These are phyloP conservation scores for Leishmania major DNA, from an alignment of 208 protist species.

Conservation along the genomic window DNA sequence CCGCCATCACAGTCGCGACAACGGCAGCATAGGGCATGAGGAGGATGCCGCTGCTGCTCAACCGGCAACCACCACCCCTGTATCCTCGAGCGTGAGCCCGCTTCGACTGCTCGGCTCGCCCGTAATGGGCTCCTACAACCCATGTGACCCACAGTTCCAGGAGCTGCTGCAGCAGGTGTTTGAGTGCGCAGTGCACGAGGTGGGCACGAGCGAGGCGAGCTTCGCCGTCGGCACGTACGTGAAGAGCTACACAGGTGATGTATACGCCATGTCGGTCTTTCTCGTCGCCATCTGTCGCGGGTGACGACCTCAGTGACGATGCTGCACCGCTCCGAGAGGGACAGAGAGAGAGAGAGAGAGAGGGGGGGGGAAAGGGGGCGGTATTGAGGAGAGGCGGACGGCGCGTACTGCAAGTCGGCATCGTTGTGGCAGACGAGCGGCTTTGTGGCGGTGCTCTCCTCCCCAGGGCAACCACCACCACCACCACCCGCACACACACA, in stretches of 20 bases:
- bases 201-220: slow-evolving; percentile 68
- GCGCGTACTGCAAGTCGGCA: no score
- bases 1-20: not conserved
- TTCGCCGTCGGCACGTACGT: slow-evolving; percentile 79
- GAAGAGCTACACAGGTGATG: slow-evolving; percentile 78
- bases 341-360: no score
- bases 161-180: slow-evolving; percentile 72
- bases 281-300: slow-evolving; percentile 63
- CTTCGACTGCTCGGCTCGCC: slow-evolving; percentile 61
- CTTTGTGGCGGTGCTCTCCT: no score
- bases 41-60: not conserved
- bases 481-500: not conserved
- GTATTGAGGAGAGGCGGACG: no score
- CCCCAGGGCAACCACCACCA: not conserved
- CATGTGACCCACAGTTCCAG: slow-evolving; percentile 40
- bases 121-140: slow-evolving; percentile 65
- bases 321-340: not conserved
- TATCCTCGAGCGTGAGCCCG: not conserved
- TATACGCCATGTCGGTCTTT: slow-evolving; percentile 84
- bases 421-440: no score
- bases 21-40: not conserved
- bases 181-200: slow-evolving; percentile 80
- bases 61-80: not conserved
- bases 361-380: not conserved
- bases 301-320: not conserved